Evolutionary conservation across 2,329 filamentous ascomycete species (phyloP).

Genomic region (Arachnomyces sp.): DNA sequence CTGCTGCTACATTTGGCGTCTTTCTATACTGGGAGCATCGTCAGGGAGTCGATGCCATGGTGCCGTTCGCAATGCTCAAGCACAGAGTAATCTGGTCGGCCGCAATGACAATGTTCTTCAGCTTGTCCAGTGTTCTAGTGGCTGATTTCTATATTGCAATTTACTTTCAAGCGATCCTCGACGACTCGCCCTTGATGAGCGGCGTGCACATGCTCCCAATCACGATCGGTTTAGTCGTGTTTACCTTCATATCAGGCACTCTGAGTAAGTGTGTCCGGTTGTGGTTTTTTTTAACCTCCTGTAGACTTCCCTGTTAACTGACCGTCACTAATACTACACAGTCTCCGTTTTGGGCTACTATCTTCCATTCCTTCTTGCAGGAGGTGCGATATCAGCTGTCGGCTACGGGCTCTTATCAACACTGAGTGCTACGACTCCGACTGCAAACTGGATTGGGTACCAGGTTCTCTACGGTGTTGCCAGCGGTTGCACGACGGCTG

Average conservation of each 20-base stretch:
- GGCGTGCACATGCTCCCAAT: conserved; percentile 33
- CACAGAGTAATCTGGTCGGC: conserved; percentile 25
- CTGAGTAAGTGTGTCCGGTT: conserved; percentile 5
- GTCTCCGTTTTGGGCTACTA: conserved; percentile 26
- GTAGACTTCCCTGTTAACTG: neutral
- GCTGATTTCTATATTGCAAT: conserved; percentile 28
- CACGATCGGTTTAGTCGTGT: conserved; percentile 20
- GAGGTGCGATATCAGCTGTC: conserved; percentile 21
- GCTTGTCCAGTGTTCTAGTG: conserved; percentile 19
- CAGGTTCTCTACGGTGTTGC: conserved; percentile 21
- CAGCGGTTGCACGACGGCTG: conserved; percentile 11
- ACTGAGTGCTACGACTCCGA: conserved; percentile 15
- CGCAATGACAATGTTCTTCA: conserved; percentile 18
- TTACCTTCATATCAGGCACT: conserved; percentile 12
- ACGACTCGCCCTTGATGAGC: conserved; percentile 28
- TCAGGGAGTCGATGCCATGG: conserved; percentile 30
- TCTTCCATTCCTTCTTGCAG: conserved; percentile 23
- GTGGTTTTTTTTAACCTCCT: no score
- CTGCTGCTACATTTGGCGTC: conserved; percentile 19
- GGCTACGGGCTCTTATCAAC: conserved; percentile 27
- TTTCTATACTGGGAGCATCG: conserved; percentile 31
- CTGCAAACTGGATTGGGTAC: conserved; percentile 23
- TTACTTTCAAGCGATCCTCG: conserved; percentile 36
- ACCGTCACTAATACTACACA: conserved; percentile 6
- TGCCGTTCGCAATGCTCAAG: conserved; percentile 27